Base-by-base conservation (phyloP, 1,284 basidiomycete genomes). In the Phellinidium pouzarii region DNA sequence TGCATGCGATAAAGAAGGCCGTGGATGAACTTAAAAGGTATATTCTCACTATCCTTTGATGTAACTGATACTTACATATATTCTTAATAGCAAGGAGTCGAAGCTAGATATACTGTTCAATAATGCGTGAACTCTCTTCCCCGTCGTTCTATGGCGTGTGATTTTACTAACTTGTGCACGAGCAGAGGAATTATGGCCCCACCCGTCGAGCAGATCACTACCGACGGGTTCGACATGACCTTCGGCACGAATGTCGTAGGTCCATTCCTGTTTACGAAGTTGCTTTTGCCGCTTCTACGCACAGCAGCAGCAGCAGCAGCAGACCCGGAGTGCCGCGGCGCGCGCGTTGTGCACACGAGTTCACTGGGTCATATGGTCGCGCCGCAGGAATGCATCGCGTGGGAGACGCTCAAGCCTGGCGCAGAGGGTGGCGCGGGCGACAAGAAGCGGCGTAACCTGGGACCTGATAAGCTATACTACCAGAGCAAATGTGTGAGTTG, bases 101-200 rank as follows among this genome's bases (percentile, higher is more conserved):
- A 51, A 58, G 37, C 48, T 65, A 4, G 55, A 66, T 34, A 52
- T 64, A 12, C 53, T 57, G 1, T 57, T 54, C 27, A 48, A 42
- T 27, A 52, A 46, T 23, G 72, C 54, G 64, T 65, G 36, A 50
- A 58, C 50, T 5, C 14, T 12, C 20, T 29, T 17, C 49, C 27
- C 40, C 8, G 12, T 42, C 36, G 23, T 20, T 2, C 27, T 9
- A 12, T 25, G 12, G 14, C 23, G 12, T 8, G 22, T 5, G n/a
- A 41, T 7, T 46, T 23, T 5, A 27, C 26, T 29, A 12, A 22
- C 26, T 11, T 36, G 12, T 40, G 37, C 20, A n/a, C 12, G 5
- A 2, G 8, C 23, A 73, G 72, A 1, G 74, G 75, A 11, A 65
- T 75, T 12, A 75, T 75, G 73, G 60, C 65, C 0, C 62, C 64